Evolutionary conservation across 139 green algal species (phyloP).

Genomic region (Chlorella sp.): DNA sequence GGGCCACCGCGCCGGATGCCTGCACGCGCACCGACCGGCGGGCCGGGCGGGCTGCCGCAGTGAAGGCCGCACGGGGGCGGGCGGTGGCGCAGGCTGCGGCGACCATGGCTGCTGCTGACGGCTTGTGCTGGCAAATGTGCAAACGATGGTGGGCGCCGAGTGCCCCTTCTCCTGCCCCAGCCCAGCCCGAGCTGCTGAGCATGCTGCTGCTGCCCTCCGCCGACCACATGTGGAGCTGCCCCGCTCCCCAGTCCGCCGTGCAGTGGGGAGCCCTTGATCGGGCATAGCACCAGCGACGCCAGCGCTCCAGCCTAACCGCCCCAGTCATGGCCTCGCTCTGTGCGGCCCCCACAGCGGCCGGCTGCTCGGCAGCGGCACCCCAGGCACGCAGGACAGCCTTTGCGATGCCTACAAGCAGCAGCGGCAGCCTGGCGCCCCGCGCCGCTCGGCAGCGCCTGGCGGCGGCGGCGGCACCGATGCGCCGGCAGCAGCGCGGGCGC

Average conservation of each 20-base stretch:
- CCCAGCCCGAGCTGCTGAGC: too few relatives aligned
- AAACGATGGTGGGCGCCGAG: not conserved
- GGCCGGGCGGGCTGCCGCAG: not conserved
- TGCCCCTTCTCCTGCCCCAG: too few relatives aligned
- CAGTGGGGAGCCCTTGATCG: too few relatives aligned
- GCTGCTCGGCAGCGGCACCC: too few relatives aligned
- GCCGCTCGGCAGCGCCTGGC: not conserved
- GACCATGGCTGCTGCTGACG: not conserved
- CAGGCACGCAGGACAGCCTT: too few relatives aligned
- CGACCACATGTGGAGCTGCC: too few relatives aligned
- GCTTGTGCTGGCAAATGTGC: not conserved
- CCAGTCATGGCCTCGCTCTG: too few relatives aligned
- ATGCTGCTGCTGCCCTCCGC: too few relatives aligned
- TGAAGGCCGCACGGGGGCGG: not conserved
- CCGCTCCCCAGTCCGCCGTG: too few relatives aligned
- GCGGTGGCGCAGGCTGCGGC: not conserved
- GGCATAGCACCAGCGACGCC: too few relatives aligned
- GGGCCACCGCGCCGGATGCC: not conserved
- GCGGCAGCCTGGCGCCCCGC: not conserved
- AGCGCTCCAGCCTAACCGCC: too few relatives aligned
- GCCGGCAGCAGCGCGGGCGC: not conserved
- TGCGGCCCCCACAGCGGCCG: too few relatives aligned
- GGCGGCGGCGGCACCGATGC: not conserved
- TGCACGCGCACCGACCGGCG: slow-evolving; percentile 3
- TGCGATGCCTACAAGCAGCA: not conserved